phyloP scores from a whole-genome alignment of 2,329 filamentous ascomycete species.

The Fusarium avenaceum region DNA sequence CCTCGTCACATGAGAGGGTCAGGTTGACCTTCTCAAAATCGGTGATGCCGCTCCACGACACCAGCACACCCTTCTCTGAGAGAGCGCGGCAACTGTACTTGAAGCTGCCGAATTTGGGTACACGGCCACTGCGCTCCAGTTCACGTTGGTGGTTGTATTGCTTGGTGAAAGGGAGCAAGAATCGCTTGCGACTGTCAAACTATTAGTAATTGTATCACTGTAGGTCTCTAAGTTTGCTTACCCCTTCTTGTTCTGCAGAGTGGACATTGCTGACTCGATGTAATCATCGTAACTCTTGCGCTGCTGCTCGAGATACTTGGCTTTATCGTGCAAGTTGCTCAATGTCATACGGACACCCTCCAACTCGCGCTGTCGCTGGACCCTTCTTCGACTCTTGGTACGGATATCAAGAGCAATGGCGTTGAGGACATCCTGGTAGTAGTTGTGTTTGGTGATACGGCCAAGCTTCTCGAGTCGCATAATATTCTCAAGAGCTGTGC shows the following conservation, averaged over 20 bases:
- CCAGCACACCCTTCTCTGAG: slow-evolving; percentile 92
- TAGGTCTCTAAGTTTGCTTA: slow-evolving; percentile 56
- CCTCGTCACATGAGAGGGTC: slow-evolving; percentile 93
- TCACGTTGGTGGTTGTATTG: slow-evolving; percentile 99
- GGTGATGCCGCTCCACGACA: slow-evolving; percentile 87
- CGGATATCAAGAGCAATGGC: slow-evolving; percentile 97
- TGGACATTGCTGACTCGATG: slow-evolving; percentile 98
- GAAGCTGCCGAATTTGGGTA: slow-evolving; percentile 97
- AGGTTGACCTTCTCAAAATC: slow-evolving; percentile 91
- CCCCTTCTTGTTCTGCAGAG: slow-evolving; percentile 96
- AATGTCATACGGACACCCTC: slow-evolving; percentile 85
- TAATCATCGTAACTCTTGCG: slow-evolving; percentile 99
- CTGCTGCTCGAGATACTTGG: slow-evolving; percentile 92
- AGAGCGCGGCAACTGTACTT: slow-evolving; percentile 94
- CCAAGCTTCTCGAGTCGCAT: slow-evolving; percentile 88
- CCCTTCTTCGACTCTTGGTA: slow-evolving; percentile 92
- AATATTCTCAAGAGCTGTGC: slow-evolving; percentile 93
- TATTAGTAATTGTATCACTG: slow-evolving; percentile 32
- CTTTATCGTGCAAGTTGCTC: slow-evolving; percentile 84
- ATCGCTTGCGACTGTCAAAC: slow-evolving; percentile 82
- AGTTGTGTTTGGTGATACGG: slow-evolving; percentile 89
- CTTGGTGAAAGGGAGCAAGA: slow-evolving; percentile 95
- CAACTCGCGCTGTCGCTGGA: slow-evolving; percentile 91
- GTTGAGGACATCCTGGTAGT: slow-evolving; percentile 98
- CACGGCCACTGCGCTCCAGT: slow-evolving; percentile 89